Conservation (phyloP, 805 yeast genomes). For the Danielia reshetovae region DNA sequence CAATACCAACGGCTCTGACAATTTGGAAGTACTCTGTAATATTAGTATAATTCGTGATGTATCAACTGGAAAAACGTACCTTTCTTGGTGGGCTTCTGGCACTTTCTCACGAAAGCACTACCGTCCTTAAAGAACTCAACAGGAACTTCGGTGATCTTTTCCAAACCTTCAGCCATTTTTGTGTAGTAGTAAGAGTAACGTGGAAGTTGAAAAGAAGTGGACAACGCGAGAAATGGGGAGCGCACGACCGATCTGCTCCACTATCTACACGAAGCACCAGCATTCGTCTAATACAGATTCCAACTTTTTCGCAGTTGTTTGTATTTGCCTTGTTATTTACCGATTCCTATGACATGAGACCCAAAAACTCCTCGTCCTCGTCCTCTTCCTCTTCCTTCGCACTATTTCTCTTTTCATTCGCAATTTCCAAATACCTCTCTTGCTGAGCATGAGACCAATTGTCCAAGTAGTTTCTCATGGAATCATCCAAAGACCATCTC, state of each 20-base stretch:
- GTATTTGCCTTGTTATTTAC: background rate
- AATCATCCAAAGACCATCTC: slow-evolving; percentile 34
- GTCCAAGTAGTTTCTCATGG: slow-evolving; percentile 23
- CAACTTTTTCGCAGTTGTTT: background rate
- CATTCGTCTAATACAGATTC: too few relatives aligned
- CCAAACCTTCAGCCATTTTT: slow-evolving; percentile 57
- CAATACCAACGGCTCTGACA: slow-evolving; percentile 93
- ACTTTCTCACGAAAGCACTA: slow-evolving; percentile 78
- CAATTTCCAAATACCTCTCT: slow-evolving; percentile 19
- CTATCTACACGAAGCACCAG: too few relatives aligned
- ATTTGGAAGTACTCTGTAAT: slow-evolving; percentile 74
- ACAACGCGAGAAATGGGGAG: too few relatives aligned
- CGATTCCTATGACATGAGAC: slow-evolving; percentile 17
- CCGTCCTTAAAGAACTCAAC: slow-evolving; percentile 91
- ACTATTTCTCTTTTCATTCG: slow-evolving; percentile 17
- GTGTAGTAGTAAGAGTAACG: slow-evolving; percentile 4
- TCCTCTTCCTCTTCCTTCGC: slow-evolving; percentile 24
- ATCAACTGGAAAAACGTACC: slow-evolving; percentile 39
- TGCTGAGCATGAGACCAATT: slow-evolving; percentile 20
- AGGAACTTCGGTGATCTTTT: slow-evolving; percentile 81
- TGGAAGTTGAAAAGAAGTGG: slow-evolving; percentile 4
- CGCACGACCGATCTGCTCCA: slow-evolving; percentile 2
- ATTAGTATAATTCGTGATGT: slow-evolving; percentile 17
- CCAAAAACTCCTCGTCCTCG: slow-evolving; percentile 31
- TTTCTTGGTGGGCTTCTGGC: slow-evolving; percentile 87